Percentiles rank a stretch among this genome's conserved stretches.
phyloP scores from a whole-genome alignment of 306 rosid species.

The Dicorynia guianensis region DNA sequence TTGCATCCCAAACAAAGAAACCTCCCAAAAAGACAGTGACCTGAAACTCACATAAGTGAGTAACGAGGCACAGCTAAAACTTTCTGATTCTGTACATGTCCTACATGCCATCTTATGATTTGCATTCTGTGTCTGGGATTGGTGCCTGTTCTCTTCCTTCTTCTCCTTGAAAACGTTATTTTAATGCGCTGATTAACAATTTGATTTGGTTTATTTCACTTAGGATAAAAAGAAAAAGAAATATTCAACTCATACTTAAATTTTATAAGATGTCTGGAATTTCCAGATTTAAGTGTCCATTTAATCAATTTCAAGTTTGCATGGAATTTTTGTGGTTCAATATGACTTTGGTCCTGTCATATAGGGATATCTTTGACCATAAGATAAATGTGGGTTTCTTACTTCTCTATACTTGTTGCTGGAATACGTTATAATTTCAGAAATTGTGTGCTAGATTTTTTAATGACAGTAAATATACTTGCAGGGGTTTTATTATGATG shows the following conservation, averaged over 20 bases:
- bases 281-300: background rate
- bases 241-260: background rate
- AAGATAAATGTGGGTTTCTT: background rate
- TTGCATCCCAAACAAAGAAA: too few relatives aligned
- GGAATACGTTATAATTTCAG: background rate
- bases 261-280: background rate
- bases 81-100: too few relatives aligned
- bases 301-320: background rate
- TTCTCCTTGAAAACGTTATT: background rate
- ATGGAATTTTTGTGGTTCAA: background rate
- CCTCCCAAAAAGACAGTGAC: too few relatives aligned
- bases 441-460: background rate
- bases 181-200: background rate
- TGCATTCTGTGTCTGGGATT: background rate
- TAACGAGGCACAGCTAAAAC: too few relatives aligned
- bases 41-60: too few relatives aligned
- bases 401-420: too few relatives aligned
- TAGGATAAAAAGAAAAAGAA: background rate
- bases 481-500: conserved; percentile 98
- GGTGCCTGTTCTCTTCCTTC: background rate
- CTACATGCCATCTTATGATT: background rate
- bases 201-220: background rate
- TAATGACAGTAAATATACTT: conserved; percentile 19
- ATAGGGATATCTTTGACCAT: background rate
- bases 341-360: background rate